Evolutionary conservation across 148 eudicot genomes (phyloP).

Genomic region (Camellia sinensis): DNA sequence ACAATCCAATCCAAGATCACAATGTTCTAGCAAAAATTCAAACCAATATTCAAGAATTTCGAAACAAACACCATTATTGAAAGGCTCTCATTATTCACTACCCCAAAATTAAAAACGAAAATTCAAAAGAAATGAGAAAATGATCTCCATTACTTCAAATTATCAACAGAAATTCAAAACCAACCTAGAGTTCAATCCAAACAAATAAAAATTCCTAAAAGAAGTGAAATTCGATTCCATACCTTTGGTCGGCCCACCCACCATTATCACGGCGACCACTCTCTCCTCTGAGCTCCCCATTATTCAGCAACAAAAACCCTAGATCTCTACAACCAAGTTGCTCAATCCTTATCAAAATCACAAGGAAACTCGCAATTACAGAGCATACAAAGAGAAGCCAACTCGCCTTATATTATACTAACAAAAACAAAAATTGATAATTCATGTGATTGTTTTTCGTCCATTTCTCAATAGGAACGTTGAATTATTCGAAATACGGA

Average conservation of each 20-base stretch:
- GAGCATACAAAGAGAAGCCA: slow-evolving; percentile 4
- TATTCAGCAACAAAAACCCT: slow-evolving; percentile 20
- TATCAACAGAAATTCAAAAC: neutral
- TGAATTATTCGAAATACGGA: neutral
- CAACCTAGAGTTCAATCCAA: neutral
- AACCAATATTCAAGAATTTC: neutral
- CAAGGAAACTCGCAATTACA: neutral
- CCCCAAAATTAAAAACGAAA: neutral
- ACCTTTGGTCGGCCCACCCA: slow-evolving; percentile 98
- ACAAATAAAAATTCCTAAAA: neutral
- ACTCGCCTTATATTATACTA: neutral
- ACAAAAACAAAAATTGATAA: neutral
- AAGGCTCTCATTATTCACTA: slow-evolving; percentile 9
- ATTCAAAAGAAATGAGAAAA: neutral
- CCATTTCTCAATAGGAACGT: neutral
- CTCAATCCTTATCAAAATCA: neutral
- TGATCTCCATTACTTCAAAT: neutral
- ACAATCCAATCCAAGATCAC: neutral
- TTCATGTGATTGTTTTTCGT: neutral
- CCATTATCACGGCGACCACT: slow-evolving; percentile 96
- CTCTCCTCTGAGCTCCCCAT: slow-evolving; percentile 77
- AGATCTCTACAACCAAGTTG: slow-evolving; percentile 10
- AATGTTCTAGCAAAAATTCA: neutral
- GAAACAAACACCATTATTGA: neutral
- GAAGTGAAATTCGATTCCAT: slow-evolving; percentile 2